Base-by-base conservation (phyloP, 2,329 filamentous ascomycete genomes). In the Trichoderma gracile region DNA sequence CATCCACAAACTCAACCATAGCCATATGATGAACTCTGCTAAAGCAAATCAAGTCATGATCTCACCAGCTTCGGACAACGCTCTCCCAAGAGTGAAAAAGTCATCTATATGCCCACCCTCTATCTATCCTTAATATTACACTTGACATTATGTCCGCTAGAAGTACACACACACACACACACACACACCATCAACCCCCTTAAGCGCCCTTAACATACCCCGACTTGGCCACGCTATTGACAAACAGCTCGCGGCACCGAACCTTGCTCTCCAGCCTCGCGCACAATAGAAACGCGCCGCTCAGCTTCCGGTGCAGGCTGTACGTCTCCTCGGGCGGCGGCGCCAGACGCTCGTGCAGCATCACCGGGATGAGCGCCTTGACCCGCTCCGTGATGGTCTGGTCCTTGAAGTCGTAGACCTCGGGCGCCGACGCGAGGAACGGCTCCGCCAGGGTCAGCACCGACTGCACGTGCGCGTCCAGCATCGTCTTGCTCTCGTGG, bases 291-390 rank as follows among this genome's bases (percentile, higher is more conserved):
- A 99, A 99, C 0, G 95, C 96, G 0, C 95, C 95, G 75, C 93
- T 97, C 62, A 99, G 79, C 80, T 99, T 99, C 66, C 95, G 86
- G 77, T 99, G 95, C 72, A 99, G 78, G 74, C 90, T 94, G 74
- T 99, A 99, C 59, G 95, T 99, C 82, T 99, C 95, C 79, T 99
- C 96, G 0, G 95, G 95, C 25, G 96, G 95, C 25, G 95, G 94
- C 17, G 92, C 87, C 21, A 99, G 79, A 42, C 95, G 81, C 80
- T 99, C 95, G 64, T 86, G 86, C 53, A 99, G 83, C 95, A 99
- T 99, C 60, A 96, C 81, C 17, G 95, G 95, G 69, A 99, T 98
- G 60, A 96, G 83, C 3, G 82, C 85, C 72, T 93, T 88, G 64
- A 99, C 94, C 50, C 96, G 85, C 73, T 98, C 93, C 1, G 95